A percentile compares a stretch with the other conserved stretches of the same genome.
Conservation (phyloP, 768 basidiomycete genomes). For the Rossbeevera mucosa region DNA sequence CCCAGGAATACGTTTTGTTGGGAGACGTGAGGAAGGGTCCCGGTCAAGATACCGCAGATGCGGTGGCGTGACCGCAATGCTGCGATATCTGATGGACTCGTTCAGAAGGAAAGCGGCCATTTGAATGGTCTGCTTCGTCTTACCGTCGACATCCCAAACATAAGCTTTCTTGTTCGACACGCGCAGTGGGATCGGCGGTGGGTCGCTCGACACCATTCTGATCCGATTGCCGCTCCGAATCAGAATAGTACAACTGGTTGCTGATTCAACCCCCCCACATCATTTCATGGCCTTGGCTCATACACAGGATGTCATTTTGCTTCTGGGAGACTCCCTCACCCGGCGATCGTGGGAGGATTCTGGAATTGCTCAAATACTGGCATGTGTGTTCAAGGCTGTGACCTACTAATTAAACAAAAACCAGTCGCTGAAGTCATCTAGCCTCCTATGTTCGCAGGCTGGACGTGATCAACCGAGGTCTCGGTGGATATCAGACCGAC, state of each 20-base stretch:
- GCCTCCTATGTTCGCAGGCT: slow-evolving; percentile 76
- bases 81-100: slow-evolving; percentile 59
- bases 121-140: slow-evolving; percentile 5
- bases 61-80: slow-evolving; percentile 72
- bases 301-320: slow-evolving; percentile 62
- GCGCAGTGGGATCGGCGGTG: slow-evolving; percentile 60
- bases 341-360: slow-evolving; percentile 56
- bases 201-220: slow-evolving; percentile 9
- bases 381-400: slow-evolving; percentile 30
- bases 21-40: slow-evolving; percentile 89
- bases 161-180: slow-evolving; percentile 77
- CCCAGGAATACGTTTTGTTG: slow-evolving; percentile 98
- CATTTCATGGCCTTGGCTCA: slow-evolving; percentile 55
- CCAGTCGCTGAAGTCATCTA: slow-evolving; percentile 26
- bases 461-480: slow-evolving; percentile 84
- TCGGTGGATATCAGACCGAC: slow-evolving; percentile 80
- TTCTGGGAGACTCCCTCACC: slow-evolving; percentile 82
- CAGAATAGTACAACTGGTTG: too few relatives aligned
- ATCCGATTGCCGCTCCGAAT: slow-evolving; percentile 20
- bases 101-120: not conserved
- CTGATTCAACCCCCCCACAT: too few relatives aligned
- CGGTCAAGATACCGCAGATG: slow-evolving; percentile 80
- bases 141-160: slow-evolving; percentile 87
- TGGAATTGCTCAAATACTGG: slow-evolving; percentile 66
- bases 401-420: not conserved